Evolutionary conservation across 768 basidiomycete species (phyloP).

Genomic region (Boletus barrowsii): DNA sequence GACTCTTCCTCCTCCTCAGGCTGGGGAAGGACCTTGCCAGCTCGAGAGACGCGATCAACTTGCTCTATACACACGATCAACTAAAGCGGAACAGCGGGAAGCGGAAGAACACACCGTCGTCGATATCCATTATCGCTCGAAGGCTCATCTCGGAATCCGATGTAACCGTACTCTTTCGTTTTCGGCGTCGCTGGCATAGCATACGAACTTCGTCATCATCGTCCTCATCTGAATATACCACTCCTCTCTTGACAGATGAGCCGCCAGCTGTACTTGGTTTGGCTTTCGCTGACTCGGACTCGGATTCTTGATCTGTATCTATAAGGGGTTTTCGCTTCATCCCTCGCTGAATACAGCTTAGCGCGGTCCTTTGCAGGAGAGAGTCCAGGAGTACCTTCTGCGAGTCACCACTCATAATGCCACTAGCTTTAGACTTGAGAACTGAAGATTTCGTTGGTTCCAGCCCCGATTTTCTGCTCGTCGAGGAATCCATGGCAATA

Average conservation of each 20-base stretch:
- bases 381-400: constrained; percentile 3
- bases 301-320: constrained; percentile 26
- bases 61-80: constrained; percentile 18
- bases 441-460: neutral
- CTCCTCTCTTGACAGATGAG: constrained; percentile 41
- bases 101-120: constrained; percentile 55
- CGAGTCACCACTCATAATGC: neutral
- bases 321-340: constrained; percentile 44
- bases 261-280: constrained; percentile 8
- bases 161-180: constrained; percentile 35
- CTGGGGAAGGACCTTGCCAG: constrained; percentile 10
- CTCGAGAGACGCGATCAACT: constrained; percentile 24
- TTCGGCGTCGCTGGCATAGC: constrained; percentile 23
- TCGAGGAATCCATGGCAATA: neutral
- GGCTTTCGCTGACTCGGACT: constrained; percentile 10
- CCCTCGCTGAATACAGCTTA: constrained; percentile 33
- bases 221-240: constrained; percentile 55
- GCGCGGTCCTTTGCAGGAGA: neutral
- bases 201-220: constrained; percentile 42
- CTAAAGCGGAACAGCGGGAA: constrained; percentile 6
- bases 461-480: neutral
- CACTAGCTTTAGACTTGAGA: neutral
- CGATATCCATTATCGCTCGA: constrained; percentile 73
- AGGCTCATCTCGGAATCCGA: constrained; percentile 45
- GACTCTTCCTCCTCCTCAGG: constrained; percentile 27